Evolutionary conservation across 768 basidiomycete species (phyloP), one percentile per base, ranked within the genome.

Genomic region (Mycena capillaripes): DNA sequence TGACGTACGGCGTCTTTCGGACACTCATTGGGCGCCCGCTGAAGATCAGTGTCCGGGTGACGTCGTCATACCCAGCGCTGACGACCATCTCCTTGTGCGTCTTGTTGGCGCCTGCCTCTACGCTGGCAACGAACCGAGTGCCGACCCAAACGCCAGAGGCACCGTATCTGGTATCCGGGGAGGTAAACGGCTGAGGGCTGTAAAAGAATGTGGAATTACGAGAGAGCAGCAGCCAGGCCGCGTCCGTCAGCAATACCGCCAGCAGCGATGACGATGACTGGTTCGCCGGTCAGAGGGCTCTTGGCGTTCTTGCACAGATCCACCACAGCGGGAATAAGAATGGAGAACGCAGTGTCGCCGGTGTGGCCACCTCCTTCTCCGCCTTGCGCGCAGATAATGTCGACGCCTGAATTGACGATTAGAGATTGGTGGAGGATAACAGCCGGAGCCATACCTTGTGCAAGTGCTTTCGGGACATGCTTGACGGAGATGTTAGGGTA

Each of bases 321-420:
- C 55, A 96, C 94, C 61, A 91, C 90, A 0, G 92, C 90, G 11
- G 95, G 95, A 60, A 96, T 93, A 34, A 97, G 88, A 72, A 96
- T 88, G 14, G 93, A 93, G 79, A 94, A 94, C 1, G 93, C 88
- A 12, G 88, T 94, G 64, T 95, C 92, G 46, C 96, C 94, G 1
- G 95, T 96, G 82, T 96, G 95, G 16, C 95, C 95, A 29, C 95
- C 95, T 23, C 95, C 95, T 81, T 96, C 95, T 21, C 94, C 94
- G 38, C 93, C 93, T 80, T 95, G 95, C 1, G 94, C 95, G 78
- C 95, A 95, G 55, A 97, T 95, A 71, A 97, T 90, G 76, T 97
- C 95, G 19, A 96, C 94, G 21, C 95, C 94, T 87, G 75, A 8
- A 25, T 34, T 29, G 12, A 8, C 50, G 21, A 53, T 57, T 32